Evolutionary conservation across 2,329 filamentous ascomycete genomes (phyloP).

Genomic region (Colletotrichum lindemuthianum): DNA sequence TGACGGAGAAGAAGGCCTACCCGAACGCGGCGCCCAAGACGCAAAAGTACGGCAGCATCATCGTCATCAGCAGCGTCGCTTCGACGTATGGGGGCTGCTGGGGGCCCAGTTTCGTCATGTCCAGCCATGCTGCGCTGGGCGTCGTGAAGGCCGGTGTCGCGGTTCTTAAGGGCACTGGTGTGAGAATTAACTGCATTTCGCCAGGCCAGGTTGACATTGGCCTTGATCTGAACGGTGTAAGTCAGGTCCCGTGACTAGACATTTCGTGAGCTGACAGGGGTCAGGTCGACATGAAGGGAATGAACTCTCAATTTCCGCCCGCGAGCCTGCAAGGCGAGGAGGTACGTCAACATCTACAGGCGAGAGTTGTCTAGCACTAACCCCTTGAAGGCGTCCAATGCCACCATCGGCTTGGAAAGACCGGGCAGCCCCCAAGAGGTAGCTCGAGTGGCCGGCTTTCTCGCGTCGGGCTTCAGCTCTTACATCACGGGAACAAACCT

Average conservation of each 20-base stretch:
- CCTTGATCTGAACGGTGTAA: slow-evolving; percentile 54
- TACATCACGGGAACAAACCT: slow-evolving; percentile 72
- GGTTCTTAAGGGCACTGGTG: slow-evolving; percentile 66
- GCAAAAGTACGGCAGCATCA: slow-evolving; percentile 68
- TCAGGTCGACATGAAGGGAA: slow-evolving; percentile 59
- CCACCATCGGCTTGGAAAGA: slow-evolving; percentile 66
- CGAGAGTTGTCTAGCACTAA: background rate
- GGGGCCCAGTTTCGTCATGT: slow-evolving; percentile 71
- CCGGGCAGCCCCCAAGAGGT: slow-evolving; percentile 67
- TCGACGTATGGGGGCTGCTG: slow-evolving; percentile 67
- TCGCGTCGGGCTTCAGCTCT: slow-evolving; percentile 70
- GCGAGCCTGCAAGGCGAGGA: slow-evolving; percentile 61
- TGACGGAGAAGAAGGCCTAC: slow-evolving; percentile 63
- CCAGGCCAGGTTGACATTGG: slow-evolving; percentile 53
- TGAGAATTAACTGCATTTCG: slow-evolving; percentile 66
- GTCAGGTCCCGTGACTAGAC: background rate
- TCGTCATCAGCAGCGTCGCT: slow-evolving; percentile 69
- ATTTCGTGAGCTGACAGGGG: slow-evolving; percentile 1
- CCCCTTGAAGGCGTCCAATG: slow-evolving; percentile 51
- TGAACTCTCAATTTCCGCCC: slow-evolving; percentile 65
- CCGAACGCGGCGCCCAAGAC: slow-evolving; percentile 70
- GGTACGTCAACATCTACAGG: slow-evolving; percentile 38
- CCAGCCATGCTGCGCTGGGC: slow-evolving; percentile 67
- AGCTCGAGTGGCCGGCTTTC: slow-evolving; percentile 68
- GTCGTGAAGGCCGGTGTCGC: slow-evolving; percentile 68